These are phyloP conservation scores for Phanerochaete carnosa DNA, from an alignment of 768 basidiomycete genomes.

Conservation along the genomic window DNA sequence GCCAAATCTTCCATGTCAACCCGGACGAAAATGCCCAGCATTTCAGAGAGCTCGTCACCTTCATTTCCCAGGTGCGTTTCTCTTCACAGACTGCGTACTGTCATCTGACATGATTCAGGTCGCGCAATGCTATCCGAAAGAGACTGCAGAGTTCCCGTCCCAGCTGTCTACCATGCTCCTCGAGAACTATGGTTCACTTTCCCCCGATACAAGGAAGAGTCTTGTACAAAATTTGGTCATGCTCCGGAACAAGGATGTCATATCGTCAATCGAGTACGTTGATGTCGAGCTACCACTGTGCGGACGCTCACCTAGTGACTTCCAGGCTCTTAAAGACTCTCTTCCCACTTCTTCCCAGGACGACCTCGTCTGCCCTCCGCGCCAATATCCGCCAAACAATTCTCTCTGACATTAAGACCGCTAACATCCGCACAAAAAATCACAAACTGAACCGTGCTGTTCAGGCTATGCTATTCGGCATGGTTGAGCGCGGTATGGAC, in stretches of 20 bases:
- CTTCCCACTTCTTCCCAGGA: conserved; percentile 95
- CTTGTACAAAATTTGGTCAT: conserved; percentile 91
- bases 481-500: conserved; percentile 92
- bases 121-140: conserved; percentile 90
- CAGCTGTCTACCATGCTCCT: conserved; percentile 78
- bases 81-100: not conserved
- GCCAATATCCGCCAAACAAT: conserved; percentile 90
- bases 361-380: conserved; percentile 81
- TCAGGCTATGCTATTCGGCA: conserved; percentile 92
- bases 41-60: conserved; percentile 84
- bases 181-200: conserved; percentile 70
- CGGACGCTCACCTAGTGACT: not conserved
- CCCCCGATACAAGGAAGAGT: conserved; percentile 78
- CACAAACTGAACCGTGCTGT: conserved; percentile 96
- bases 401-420: conserved; percentile 86
- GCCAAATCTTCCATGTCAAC: conserved; percentile 78
- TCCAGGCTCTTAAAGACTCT: conserved; percentile 80
- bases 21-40: conserved; percentile 84
- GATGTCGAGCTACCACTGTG: too few species aligned
- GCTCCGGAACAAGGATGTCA: conserved; percentile 89
- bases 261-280: conserved; percentile 87
- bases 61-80: conserved; percentile 73
- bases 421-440: conserved; percentile 85
- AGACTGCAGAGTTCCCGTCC: conserved; percentile 81
- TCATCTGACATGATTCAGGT: conserved; percentile 41